Base-by-base conservation (phyloP, 225 moss, liverwort and hornwort species). In the Marchantia polymorpha region DNA sequence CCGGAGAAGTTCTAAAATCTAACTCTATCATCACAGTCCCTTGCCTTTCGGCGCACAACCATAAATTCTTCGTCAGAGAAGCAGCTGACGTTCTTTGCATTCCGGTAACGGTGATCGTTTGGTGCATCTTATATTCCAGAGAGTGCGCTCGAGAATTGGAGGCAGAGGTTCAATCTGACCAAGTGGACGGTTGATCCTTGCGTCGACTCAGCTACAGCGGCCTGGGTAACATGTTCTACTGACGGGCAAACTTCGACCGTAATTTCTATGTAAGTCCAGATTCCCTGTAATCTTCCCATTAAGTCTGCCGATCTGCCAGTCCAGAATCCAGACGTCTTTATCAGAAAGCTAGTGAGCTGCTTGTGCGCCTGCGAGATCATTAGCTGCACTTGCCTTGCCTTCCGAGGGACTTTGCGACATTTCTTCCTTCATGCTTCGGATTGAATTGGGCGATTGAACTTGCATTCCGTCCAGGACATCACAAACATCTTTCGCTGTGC, bases 101-200 rank as follows among this genome's bases (percentile, higher is more conserved):
- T 64, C 39, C 39, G 39, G 39, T 39, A 39, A 12, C 64, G 26
- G n/a, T 22, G 10, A 48, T 47, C 10, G 7, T 10, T 70, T 48
- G 69, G 22, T 8, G 47, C 19, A 48, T 19, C 10, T 15, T 47
- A 22, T 70, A 49, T 58, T 52, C 39, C 77, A 77, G 77, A 64
- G 22, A 9, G 14, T 23, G 64, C 46, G 12, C 64, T 77, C 9
- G 77, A 77, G 63, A 49, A 26, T 12, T 65, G 64, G 77, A 64
- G 77, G 64, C 9, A 64, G 20, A 77, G 77, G 2, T 77, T 77
- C 51, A 23, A 39, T 64, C 64, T n/a, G 49, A 5, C 64, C 12
- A 47, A 9, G 17, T 49, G 63, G 77, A 51, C 64, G 15, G 77
- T 12, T 49, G 64, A 77, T 77, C 77, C 77, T 63, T 77, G 77